These are phyloP conservation scores for Aspergillus incahuasiensis DNA, from an alignment of 495 filamentous ascomycete genomes.

Conservation along the genomic window DNA sequence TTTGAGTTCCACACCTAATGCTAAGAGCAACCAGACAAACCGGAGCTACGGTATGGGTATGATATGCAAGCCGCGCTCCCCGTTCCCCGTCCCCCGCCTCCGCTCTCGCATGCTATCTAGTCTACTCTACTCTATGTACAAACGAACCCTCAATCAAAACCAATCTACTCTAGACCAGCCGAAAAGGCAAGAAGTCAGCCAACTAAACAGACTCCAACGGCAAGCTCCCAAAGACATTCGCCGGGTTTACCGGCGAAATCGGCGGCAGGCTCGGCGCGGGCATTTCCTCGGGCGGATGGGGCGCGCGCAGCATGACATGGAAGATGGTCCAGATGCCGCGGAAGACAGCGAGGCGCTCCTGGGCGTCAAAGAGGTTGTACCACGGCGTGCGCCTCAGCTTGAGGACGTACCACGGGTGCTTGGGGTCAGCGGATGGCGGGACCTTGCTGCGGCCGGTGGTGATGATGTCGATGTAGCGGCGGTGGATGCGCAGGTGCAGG, in stretches of 20 bases:
- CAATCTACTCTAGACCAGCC: too few species aligned
- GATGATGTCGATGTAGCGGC: slow-evolving; percentile 54
- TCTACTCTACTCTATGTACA: too few species aligned
- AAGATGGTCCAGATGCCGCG: slow-evolving; percentile 72
- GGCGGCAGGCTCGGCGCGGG: neutral
- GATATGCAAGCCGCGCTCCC: too few species aligned
- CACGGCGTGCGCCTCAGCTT: slow-evolving; percentile 67
- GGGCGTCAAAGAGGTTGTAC: slow-evolving; percentile 68
- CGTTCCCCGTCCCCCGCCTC: too few species aligned
- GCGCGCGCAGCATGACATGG: slow-evolving; percentile 22
- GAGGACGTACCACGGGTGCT: slow-evolving; percentile 59
- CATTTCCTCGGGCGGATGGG: neutral
- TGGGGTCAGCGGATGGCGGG: slow-evolving; percentile 38
- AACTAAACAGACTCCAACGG: neutral
- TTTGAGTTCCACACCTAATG: too few species aligned
- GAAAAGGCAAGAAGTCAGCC: neutral
- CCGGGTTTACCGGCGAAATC: neutral
- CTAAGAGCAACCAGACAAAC: too few species aligned
- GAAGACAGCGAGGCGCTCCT: slow-evolving; percentile 68
- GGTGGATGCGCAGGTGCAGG: slow-evolving; percentile 67
- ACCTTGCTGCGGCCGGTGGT: slow-evolving; percentile 30
- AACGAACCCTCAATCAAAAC: too few species aligned
- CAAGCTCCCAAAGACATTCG: neutral
- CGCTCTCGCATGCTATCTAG: too few species aligned
- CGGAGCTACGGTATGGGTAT: too few species aligned